These are phyloP conservation scores for Sphaerobolus stellatus DNA, from an alignment of 1,284 basidiomycete genomes.

Conservation along the genomic window DNA sequence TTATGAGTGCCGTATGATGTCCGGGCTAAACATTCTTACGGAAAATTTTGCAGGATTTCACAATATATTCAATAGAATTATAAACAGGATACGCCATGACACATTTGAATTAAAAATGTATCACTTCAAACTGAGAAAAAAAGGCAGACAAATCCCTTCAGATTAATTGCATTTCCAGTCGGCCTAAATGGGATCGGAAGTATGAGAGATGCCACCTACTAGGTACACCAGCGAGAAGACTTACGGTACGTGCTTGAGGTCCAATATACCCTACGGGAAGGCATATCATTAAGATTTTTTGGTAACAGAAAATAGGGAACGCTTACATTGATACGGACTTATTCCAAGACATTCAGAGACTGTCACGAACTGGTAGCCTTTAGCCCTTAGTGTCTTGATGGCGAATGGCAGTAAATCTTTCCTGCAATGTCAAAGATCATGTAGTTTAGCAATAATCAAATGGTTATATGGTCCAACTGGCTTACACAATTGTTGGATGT, in stretches of 20 bases:
- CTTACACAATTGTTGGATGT: conserved; percentile 38
- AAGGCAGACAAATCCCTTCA: too few relatives aligned
- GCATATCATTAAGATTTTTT: background rate
- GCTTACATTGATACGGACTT: conserved; percentile 2
- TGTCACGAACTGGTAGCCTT: conserved; percentile 11
- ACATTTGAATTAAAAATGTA: too few relatives aligned
- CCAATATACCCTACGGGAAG: background rate
- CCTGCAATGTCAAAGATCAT: background rate
- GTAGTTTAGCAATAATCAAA: background rate
- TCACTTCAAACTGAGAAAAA: too few relatives aligned
- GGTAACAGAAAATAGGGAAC: background rate
- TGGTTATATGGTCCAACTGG: background rate
- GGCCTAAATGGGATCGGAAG: background rate
- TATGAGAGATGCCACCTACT: background rate
- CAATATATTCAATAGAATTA: too few relatives aligned
- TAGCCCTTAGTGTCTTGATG: background rate
- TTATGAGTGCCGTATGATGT: too few relatives aligned
- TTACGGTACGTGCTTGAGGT: background rate
- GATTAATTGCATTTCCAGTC: conserved; percentile 1
- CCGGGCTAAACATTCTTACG: too few relatives aligned
- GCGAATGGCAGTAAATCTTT: conserved; percentile 8
- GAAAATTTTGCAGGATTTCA: too few relatives aligned
- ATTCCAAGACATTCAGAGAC: conserved; percentile 11
- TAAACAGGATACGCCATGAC: too few relatives aligned
- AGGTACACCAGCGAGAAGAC: background rate